Conservation (phyloP, 2,329 filamentous ascomycete species). For the Cordyceps cateniannulata region DNA sequence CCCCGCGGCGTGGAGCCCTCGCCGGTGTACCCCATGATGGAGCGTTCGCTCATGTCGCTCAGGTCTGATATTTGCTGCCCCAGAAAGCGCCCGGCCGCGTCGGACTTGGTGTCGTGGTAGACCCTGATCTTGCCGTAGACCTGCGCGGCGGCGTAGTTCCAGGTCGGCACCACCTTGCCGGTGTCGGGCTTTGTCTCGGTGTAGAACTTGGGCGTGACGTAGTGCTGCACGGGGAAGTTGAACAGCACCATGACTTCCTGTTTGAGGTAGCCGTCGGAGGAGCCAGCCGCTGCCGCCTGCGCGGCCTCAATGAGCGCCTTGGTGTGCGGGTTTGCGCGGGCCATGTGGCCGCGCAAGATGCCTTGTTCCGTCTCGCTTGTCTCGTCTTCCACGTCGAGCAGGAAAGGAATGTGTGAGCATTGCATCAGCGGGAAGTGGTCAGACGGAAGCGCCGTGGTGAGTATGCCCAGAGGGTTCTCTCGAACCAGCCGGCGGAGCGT, state of each 20-base stretch:
- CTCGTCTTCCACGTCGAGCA: conserved; percentile 45
- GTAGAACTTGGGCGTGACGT: conserved; percentile 65
- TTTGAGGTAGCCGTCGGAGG: conserved; percentile 25
- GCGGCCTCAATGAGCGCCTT: conserved; percentile 51
- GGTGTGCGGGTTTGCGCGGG: conserved; percentile 55
- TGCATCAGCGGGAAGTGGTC: conserved; percentile 44
- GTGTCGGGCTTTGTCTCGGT: conserved; percentile 55
- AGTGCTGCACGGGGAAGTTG: conserved; percentile 51
- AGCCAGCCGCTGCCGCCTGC: conserved; percentile 8
- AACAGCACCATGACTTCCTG: conserved; percentile 59
- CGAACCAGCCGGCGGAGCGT: conserved; percentile 50
- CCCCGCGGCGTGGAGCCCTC: conserved; percentile 24
- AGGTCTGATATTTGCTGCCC: conserved; percentile 46
- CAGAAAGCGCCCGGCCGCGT: conserved; percentile 42
- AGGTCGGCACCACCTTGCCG: conserved; percentile 63
- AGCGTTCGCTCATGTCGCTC: conserved; percentile 41
- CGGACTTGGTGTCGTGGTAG: conserved; percentile 41
- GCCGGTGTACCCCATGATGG: conserved; percentile 46
- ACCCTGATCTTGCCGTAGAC: conserved; percentile 53
- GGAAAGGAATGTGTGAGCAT: conserved; percentile 53
- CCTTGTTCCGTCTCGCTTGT: conserved; percentile 34
- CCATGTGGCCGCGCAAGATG: conserved; percentile 54
- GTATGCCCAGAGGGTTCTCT: conserved; percentile 53
- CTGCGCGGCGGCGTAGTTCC: conserved; percentile 63
- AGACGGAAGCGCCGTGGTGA: conserved; percentile 56